These are phyloP conservation scores for Millerozyma miso DNA, from an alignment of 805 yeast genomes.

Conservation along the genomic window DNA sequence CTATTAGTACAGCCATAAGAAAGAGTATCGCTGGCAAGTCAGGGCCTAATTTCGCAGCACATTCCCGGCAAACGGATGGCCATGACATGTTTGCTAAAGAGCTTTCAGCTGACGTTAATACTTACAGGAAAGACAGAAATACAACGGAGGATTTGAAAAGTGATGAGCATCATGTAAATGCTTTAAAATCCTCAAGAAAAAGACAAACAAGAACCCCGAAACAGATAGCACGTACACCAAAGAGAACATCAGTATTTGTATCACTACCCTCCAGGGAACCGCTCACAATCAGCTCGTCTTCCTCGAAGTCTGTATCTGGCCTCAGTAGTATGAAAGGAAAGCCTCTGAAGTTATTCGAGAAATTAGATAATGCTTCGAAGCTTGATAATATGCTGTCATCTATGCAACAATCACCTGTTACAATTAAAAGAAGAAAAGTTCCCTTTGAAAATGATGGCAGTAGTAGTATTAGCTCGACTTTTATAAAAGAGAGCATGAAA, in stretches of 20 bases:
- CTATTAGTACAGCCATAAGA: slow-evolving; percentile 43
- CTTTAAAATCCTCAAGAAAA: not conserved
- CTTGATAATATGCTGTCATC: slow-evolving; percentile 1
- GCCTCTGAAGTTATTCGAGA: slow-evolving; percentile 17
- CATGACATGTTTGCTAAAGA: not conserved
- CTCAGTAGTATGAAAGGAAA: slow-evolving; percentile 3
- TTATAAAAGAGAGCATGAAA: slow-evolving; percentile 4
- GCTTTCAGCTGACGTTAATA: not conserved
- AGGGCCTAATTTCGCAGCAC: slow-evolving; percentile 1
- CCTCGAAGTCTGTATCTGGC: slow-evolving; percentile 1
- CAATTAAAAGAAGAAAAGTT: not conserved
- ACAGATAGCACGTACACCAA: slow-evolving; percentile 20
- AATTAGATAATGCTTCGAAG: slow-evolving; percentile 10
- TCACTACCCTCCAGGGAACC: slow-evolving; percentile 39
- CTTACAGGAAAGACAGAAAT: not conserved
- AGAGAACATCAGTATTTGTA: slow-evolving; percentile 30
- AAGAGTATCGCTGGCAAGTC: slow-evolving; percentile 40
- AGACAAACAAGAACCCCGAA: not conserved
- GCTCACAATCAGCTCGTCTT: slow-evolving; percentile 20
- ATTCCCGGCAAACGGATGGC: not conserved
- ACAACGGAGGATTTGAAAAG: not conserved
- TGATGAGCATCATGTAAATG: not conserved
- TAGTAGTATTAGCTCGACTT: slow-evolving; percentile 2
- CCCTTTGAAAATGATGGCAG: not conserved
- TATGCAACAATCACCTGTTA: not conserved